phyloP scores from a whole-genome alignment of 2,329 filamentous ascomycete genomes.

The Aureobasidium leucospermi region DNA sequence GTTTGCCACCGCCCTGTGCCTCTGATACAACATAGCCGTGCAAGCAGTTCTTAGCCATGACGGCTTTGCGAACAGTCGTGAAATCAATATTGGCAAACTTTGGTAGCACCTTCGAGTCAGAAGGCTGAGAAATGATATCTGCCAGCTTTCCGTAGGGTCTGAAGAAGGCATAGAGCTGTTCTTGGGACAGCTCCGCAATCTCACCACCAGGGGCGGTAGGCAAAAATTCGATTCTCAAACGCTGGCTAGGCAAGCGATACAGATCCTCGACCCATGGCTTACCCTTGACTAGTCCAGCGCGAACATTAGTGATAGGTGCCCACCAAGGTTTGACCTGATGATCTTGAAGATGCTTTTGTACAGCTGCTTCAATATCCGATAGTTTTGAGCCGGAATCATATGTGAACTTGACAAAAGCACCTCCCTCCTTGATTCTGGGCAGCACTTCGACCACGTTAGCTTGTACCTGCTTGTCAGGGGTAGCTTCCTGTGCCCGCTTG shows the following conservation, averaged over 20 bases:
- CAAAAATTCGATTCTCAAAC: conserved; percentile 78
- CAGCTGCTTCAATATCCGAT: conserved; percentile 51
- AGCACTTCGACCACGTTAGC: conserved; percentile 73
- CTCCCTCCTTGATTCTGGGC: conserved; percentile 82
- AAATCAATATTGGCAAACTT: conserved; percentile 78
- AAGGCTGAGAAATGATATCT: conserved; percentile 74
- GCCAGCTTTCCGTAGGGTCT: conserved; percentile 83
- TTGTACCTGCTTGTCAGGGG: conserved; percentile 18
- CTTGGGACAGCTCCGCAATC: conserved; percentile 73
- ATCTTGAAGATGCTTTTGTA: conserved; percentile 58
- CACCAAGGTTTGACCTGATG: conserved; percentile 82
- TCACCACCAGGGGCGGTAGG: conserved; percentile 62
- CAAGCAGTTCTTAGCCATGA: conserved; percentile 87
- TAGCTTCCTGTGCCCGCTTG: conserved; percentile 30
- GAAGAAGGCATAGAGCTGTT: conserved; percentile 79
- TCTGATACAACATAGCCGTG: conserved; percentile 72
- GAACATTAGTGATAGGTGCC: conserved; percentile 68
- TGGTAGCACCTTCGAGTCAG: conserved; percentile 78
- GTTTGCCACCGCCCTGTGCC: conserved; percentile 62
- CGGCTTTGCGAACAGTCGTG: conserved; percentile 61
- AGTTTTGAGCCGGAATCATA: conserved; percentile 24
- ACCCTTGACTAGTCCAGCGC: conserved; percentile 67
- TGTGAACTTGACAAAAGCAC: conserved; percentile 83
- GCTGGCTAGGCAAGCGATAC: conserved; percentile 67
- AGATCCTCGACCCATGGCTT: conserved; percentile 93